Evolutionary conservation across 768 basidiomycete species (phyloP), one percentile per base, ranked within the genome.

Genomic region (Xerocomellus chrysenteron): DNA sequence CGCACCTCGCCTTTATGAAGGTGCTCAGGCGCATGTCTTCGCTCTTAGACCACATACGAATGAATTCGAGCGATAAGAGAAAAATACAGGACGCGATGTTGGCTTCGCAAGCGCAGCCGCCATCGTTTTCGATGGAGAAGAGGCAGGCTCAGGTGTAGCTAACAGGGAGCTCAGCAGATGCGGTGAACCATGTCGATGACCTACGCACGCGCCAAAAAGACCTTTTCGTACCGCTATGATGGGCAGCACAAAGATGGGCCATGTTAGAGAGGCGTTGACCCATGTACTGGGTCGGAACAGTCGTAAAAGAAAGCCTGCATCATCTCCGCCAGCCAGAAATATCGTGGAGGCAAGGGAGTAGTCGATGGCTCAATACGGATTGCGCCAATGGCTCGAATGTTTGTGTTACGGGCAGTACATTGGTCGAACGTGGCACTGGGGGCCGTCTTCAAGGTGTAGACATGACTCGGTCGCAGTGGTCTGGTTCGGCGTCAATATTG

Each of bases 331-430:
- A 0, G 59, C 39, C 9, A 82, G 78, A 28, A 74, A 45, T 3
- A 74, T 66, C 16, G 72, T 69, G 2, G 76, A 72, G 6, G 65
- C 64, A 73, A 83, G 84, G 6, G 79, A 80, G 72, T 7, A 89
- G 80, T 40, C 88, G 82, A 63, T 83, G 82, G 50, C 77, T 80
- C 46, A 91, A 77, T 6, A 86, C 76, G 3, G 78, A 70, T 64
- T 86, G 88, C 2, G 84, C 80, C 44, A 83, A 78, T 9, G 87
- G 87, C 59, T 88, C 85, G 66, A 84, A 91, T 1, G 76, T 71
- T 60, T 84, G 79, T 6, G 78, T 72, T 2, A 87, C 69, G 0
- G 84, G 76, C 0, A 86, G 85, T 7, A 90, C 71, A 1, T 79
- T 73, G 0, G 83, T 82, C 2, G 83, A 72, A 48, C 81, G 81